These are phyloP conservation scores for Leishmania aethiopica DNA, from an alignment of 208 protist species.

Conservation along the genomic window DNA sequence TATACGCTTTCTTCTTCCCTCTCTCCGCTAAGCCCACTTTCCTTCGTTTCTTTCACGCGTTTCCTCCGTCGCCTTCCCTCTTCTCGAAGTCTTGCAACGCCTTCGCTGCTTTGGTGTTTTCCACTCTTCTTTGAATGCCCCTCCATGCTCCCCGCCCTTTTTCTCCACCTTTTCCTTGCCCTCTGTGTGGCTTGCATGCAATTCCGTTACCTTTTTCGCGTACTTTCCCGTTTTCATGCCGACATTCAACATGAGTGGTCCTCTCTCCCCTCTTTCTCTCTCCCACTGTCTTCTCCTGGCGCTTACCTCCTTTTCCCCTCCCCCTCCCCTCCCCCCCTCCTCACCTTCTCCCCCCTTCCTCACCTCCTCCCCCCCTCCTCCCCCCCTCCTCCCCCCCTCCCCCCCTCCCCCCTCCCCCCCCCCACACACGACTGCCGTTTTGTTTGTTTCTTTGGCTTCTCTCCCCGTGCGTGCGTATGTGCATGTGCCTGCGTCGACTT, in stretches of 20 bases:
- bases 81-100: background rate
- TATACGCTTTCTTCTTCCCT: background rate
- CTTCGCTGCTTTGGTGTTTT: background rate
- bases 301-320: background rate
- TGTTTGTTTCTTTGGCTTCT: constrained; percentile 4
- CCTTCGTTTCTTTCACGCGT: background rate
- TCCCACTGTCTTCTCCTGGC: background rate
- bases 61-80: background rate
- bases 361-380: too few relatives aligned
- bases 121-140: background rate
- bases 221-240: background rate
- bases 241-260: background rate
- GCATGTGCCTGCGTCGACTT: background rate
- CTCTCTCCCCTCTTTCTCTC: background rate
- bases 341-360: too few relatives aligned
- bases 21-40: background rate
- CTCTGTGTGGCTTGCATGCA: background rate
- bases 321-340: background rate
- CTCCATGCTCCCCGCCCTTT: background rate
- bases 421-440: background rate
- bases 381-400: too few relatives aligned
- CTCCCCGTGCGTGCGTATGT: background rate
- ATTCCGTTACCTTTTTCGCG: background rate
- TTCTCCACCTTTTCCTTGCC: background rate
- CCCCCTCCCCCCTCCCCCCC: too few relatives aligned